Base-by-base conservation (phyloP, 2,329 filamentous ascomycete genomes). In the Neofusicoccum cordaticola region DNA sequence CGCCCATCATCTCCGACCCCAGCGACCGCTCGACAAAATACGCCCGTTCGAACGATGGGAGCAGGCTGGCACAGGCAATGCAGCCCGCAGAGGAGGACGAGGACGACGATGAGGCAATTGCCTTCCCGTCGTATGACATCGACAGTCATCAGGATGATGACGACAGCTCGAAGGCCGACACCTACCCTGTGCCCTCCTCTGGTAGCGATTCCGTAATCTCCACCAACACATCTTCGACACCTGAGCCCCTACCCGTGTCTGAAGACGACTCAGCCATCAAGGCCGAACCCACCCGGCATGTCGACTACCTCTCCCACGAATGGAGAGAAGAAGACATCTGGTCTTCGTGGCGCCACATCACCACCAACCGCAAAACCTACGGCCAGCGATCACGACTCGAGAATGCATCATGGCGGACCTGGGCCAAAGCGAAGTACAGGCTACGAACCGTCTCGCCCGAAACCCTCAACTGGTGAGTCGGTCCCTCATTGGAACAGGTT, bases 281-380 rank as follows among this genome's bases (percentile, higher is more conserved):
- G 67, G 84, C 83, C 39, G 87, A 90, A 71, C 92, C 92, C 1
- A 93, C 93, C 51, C 85, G 92, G 68, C 92, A 97, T 78, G 93
- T 97, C n/a, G 93, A 97, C 78, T 97, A 97, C 74, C 85, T 97
- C 52, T 96, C 93, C 17, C 91, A 98, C 74, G 88, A 94, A 67
- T 97, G 94, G 92, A 88, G 86, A 68, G 93, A 97, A 78, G 93
- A 98, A 77, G 94, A 99, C 77, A 96, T 98, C 31, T 98, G 93
- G 93, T 90, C 91, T 5, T 97, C 94, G 1, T 98, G 95, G 95
- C 89, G 93, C 74, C 95, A 96, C 74, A 92, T 98, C 70, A 88
- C 93, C 15, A 89, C 90, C 34, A 90, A 92, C 71, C 85, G 90
- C 71, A 88, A 87, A 66, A 86, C 91, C 62, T 96, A 96, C 69